These are phyloP conservation scores for Eucalyptus marginata DNA, from an alignment of 345 rosid genomes.

Conservation along the genomic window DNA sequence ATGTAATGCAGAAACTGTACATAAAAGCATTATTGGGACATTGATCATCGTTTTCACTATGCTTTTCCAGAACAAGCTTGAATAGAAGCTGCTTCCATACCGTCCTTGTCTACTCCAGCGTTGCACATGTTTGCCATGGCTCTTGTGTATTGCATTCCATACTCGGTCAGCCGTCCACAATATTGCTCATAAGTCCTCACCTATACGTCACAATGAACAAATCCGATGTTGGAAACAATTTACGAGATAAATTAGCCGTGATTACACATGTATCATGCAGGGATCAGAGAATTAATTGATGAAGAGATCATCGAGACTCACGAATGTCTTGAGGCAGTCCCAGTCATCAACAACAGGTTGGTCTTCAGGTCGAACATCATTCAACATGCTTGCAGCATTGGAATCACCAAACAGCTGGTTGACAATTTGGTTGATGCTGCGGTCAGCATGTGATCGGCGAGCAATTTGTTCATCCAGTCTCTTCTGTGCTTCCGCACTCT, in stretches of 20 bases:
- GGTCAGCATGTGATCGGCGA: constrained; percentile 22
- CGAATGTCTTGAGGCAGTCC: constrained; percentile 33
- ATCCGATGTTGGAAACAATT: background rate
- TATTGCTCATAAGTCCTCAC: constrained; percentile 14
- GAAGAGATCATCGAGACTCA: background rate
- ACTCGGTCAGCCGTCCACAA: constrained; percentile 14
- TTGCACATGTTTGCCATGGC: constrained; percentile 34
- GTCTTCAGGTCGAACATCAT: constrained; percentile 3
- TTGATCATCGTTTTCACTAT: background rate
- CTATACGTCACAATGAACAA: background rate
- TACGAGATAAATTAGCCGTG: background rate
- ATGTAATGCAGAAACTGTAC: background rate
- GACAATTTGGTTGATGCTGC: constrained; percentile 13
- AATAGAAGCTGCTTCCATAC: background rate
- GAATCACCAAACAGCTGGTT: constrained; percentile 8
- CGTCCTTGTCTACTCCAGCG: constrained; percentile 1
- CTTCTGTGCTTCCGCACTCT: constrained; percentile 29
- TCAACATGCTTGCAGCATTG: background rate
- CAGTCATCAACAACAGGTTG: constrained; percentile 34
- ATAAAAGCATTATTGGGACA: background rate
- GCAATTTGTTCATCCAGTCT: constrained; percentile 4
- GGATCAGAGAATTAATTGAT: background rate
- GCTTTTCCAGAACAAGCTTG: background rate
- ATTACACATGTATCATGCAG: background rate
- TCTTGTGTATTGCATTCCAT: constrained; percentile 25